Percentiles rank a stretch among this genome's conserved stretches.
Conservation (phyloP, 1,139 yeast genomes). For the Yarrowia galli region DNA sequence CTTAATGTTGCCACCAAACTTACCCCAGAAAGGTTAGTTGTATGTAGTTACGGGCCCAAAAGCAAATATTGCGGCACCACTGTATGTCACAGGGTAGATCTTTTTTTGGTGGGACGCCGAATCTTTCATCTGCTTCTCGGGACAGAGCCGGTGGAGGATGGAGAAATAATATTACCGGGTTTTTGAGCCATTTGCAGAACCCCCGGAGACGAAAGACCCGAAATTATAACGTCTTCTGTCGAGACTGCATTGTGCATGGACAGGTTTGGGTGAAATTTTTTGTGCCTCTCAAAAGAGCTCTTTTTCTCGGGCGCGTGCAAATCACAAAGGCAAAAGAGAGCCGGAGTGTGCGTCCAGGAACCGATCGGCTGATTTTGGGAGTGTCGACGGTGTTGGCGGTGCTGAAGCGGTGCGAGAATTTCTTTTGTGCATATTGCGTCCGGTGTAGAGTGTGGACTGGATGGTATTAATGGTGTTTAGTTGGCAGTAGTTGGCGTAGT, state of each 20-base stretch:
- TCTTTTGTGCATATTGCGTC: no score
- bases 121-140: background rate
- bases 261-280: background rate
- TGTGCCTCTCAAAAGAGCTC: background rate
- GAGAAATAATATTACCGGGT: background rate
- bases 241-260: background rate
- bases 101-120: no score
- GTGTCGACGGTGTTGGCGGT: no score
- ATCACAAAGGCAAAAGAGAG: background rate
- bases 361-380: slow-evolving; percentile 5
- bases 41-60: no score
- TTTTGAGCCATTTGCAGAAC: background rate
- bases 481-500: no score
- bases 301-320: background rate
- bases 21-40: no score
- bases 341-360: background rate
- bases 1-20: no score
- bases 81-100: no score
- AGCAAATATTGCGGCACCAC: no score
- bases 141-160: background rate
- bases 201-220: background rate
- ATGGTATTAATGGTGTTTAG: no score
- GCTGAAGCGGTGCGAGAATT: no score
- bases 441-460: no score
- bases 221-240: slow-evolving; percentile 6